These are phyloP conservation scores for Diutina catenulata DNA, from an alignment of 1,139 yeast species.

Conservation along the genomic window DNA sequence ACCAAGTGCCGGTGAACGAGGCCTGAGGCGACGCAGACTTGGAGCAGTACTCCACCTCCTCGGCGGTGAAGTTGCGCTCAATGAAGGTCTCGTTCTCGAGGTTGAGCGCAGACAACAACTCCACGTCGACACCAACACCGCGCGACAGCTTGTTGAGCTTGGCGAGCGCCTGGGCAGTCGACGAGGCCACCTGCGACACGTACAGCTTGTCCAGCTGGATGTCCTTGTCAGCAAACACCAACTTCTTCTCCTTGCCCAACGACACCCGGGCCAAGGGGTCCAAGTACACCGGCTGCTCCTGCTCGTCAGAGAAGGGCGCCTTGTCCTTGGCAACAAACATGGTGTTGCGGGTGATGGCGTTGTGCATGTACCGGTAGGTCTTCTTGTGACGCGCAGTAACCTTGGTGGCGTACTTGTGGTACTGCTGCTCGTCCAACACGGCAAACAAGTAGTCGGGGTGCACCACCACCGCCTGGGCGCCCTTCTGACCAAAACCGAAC, in stretches of 20 bases:
- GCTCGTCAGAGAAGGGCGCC: slow-evolving; percentile 82
- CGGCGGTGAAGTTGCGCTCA: slow-evolving; percentile 79
- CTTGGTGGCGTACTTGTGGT: slow-evolving; percentile 56
- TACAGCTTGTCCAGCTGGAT: slow-evolving; percentile 24
- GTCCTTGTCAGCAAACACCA: slow-evolving; percentile 34
- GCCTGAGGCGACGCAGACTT: slow-evolving; percentile 70
- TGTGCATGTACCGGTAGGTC: slow-evolving; percentile 93
- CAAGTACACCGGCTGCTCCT: slow-evolving; percentile 83
- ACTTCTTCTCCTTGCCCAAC: slow-evolving; percentile 27
- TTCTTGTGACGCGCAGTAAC: slow-evolving; percentile 75
- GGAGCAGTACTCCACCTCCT: slow-evolving; percentile 70
- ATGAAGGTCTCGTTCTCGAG: slow-evolving; percentile 78
- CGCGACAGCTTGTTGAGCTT: slow-evolving; percentile 37
- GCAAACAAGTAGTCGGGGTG: slow-evolving; percentile 93
- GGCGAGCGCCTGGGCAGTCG: slow-evolving; percentile 40
- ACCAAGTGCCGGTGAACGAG: slow-evolving; percentile 96
- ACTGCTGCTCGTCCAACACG: slow-evolving; percentile 58
- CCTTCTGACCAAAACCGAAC: slow-evolving; percentile 99
- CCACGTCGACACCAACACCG: slow-evolving; percentile 97
- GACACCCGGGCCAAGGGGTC: slow-evolving; percentile 87
- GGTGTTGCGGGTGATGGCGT: slow-evolving; percentile 83
- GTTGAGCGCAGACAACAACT: slow-evolving; percentile 71
- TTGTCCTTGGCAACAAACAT: slow-evolving; percentile 89
- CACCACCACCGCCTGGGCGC: slow-evolving; percentile 87
- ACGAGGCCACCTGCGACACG: slow-evolving; percentile 23